Evolutionary conservation across 2,329 filamentous ascomycete genomes (phyloP), one percentile per base, ranked within the genome.

Genomic region (Pseudogymnoascus sp.): DNA sequence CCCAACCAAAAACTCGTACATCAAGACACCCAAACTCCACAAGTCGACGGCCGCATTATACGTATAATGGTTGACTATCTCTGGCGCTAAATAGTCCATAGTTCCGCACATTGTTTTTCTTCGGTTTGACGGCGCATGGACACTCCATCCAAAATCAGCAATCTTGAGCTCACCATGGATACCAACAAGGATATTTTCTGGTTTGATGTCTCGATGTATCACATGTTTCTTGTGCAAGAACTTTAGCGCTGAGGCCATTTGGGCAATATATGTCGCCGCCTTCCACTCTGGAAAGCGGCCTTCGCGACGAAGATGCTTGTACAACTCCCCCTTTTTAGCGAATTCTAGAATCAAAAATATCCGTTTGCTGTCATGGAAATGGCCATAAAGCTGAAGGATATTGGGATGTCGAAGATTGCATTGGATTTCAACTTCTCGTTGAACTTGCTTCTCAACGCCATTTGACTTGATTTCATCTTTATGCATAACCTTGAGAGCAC

Each of bases 201-300:
- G 94, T 75, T 93, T 94, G 67, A 94, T 85, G 72, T 93, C 90
- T 59, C 94, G 85, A 77, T 99, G 94, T 11, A 92, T 92, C 12
- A 99, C 90, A 22, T 94, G 94, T 75, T 93, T 97, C 35, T 89
- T 91, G 76, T 99, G 94, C 83, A 97, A 95, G 77, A 92, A 99
- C 71, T 88, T 88, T 65, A 97, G 79, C 0, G 92, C 92, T 42
- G 88, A 88, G n/a, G 87, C 85, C 87, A 90, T 90, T 70, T 90
- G 87, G 2, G 87, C 87, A 67, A 90, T 84, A 71, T 90, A 90
- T 71, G 88, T 84, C 22, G 87, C 86, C 22, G 87, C 87, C 68
- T 88, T 87, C 80, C 83, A 86, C 72, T 90, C 87, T 0, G 85
- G 83, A 71, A 90, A 90, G 49, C 82, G 79, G 70, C 85, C 81